Conservation (phyloP, 2,329 filamentous ascomycete species). For the Diaporthe sp. region DNA sequence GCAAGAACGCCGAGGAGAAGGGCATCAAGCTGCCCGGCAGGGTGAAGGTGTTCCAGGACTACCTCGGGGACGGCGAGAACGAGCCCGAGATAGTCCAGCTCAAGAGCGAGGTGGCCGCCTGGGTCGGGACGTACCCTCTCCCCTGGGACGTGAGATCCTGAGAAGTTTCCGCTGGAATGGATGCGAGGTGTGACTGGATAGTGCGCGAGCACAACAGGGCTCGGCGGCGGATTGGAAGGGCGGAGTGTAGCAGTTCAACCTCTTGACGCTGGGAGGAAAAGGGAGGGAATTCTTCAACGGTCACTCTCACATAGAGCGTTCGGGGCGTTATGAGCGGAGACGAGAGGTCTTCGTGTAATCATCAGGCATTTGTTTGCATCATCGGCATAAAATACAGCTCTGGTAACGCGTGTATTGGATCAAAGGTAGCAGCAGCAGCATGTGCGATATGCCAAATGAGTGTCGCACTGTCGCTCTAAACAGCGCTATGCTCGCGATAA, state of each 20-base stretch:
- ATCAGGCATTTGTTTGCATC: background rate
- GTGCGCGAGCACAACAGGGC: constrained; percentile 9
- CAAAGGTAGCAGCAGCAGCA: constrained; percentile 15
- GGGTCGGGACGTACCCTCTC: constrained; percentile 80
- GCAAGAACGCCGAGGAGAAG: constrained; percentile 76
- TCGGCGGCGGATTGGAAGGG: background rate
- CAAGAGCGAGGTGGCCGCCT: constrained; percentile 81
- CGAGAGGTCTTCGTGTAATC: constrained; percentile 7
- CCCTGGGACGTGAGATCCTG: constrained; percentile 69
- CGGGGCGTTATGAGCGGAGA: constrained; percentile 6
- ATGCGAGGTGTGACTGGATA: background rate
- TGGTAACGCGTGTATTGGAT: constrained; percentile 2
- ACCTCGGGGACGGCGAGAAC: constrained; percentile 76
- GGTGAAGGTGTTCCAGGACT: constrained; percentile 77
- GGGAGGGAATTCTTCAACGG: constrained; percentile 33
- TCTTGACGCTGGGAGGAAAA: background rate
- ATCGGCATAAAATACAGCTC: constrained; percentile 19
- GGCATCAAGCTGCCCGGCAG: constrained; percentile 75
- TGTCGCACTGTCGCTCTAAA: constrained; percentile 11
- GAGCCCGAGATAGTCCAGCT: constrained; percentile 80
- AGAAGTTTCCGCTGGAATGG: constrained; percentile 21
- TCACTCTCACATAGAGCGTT: constrained; percentile 24
- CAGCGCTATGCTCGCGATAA: constrained; percentile 33
- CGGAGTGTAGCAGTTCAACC: constrained; percentile 23
- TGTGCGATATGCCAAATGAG: constrained; percentile 15